These are phyloP conservation scores for Schizothecium vesticola DNA, from an alignment of 495 filamentous ascomycete species.

Conservation along the genomic window DNA sequence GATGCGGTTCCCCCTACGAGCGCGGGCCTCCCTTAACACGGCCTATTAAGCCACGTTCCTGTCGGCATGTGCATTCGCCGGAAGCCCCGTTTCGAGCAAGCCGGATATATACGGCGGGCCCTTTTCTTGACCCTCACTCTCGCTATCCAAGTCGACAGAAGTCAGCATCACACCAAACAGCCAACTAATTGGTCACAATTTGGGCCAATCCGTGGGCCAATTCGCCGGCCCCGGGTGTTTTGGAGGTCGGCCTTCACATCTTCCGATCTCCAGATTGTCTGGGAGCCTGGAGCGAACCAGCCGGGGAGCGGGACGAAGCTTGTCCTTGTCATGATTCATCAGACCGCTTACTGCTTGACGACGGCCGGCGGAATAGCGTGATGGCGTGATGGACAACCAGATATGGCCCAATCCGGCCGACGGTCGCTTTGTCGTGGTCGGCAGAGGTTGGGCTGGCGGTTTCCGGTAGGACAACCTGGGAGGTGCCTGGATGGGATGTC, in stretches of 20 bases:
- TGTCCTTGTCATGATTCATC: background rate
- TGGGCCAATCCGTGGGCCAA: background rate
- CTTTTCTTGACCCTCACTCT: background rate
- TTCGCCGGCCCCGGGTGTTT: background rate
- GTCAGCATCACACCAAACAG: background rate
- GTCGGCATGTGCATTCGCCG: constrained; percentile 12
- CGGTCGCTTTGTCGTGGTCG: background rate
- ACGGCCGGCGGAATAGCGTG: background rate
- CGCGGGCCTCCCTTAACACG: background rate
- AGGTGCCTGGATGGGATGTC: background rate
- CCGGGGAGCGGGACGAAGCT: background rate
- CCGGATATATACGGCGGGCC: constrained; percentile 8
- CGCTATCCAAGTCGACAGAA: constrained; percentile 1
- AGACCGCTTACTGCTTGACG: background rate
- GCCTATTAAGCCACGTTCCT: background rate
- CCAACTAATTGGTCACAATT: background rate
- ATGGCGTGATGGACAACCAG: background rate
- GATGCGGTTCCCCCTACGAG: background rate
- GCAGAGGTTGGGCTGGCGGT: background rate
- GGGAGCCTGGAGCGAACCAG: background rate
- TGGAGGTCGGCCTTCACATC: background rate
- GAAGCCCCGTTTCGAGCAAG: constrained; percentile 26
- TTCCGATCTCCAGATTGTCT: background rate
- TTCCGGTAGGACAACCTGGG: background rate
- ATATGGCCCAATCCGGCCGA: background rate